These are phyloP conservation scores for Cutaneotrichosporon spelunceum DNA, from an alignment of 1,284 basidiomycete species.

Conservation along the genomic window DNA sequence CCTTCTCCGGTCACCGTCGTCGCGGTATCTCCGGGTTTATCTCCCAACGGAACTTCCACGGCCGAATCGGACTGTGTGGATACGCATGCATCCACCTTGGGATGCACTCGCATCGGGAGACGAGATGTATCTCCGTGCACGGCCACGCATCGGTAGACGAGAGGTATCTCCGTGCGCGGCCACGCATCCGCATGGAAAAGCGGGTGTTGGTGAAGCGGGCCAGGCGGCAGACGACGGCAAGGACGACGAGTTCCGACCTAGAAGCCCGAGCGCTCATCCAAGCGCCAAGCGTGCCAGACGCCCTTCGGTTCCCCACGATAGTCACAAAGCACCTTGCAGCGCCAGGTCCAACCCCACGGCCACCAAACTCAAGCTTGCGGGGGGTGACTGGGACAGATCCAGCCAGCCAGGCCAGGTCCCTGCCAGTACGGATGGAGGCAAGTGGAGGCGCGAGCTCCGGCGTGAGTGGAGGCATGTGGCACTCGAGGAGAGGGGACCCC, in stretches of 20 bases:
- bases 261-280: background rate
- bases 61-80: too few species aligned
- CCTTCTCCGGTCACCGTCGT: too few species aligned
- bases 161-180: too few species aligned
- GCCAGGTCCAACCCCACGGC: background rate
- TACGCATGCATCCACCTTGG: too few species aligned
- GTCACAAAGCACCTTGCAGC: background rate
- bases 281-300: background rate
- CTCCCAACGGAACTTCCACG: too few species aligned
- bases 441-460: background rate
- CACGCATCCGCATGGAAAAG: too few species aligned
- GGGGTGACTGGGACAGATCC: background rate
- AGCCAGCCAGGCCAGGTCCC: background rate
- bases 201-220: background rate
- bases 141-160: too few species aligned
- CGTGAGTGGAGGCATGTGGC: background rate
- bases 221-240: background rate
- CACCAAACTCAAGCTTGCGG: background rate
- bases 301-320: background rate
- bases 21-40: too few species aligned
- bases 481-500: background rate
- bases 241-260: background rate
- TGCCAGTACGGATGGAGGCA: background rate
- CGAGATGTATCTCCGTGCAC: too few species aligned
- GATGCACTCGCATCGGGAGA: too few species aligned